Percentiles rank a stretch among this genome's conserved stretches.
Evolutionary conservation across 495 filamentous ascomycete genomes (phyloP).

Genomic region (Margaritispora aquatica): DNA sequence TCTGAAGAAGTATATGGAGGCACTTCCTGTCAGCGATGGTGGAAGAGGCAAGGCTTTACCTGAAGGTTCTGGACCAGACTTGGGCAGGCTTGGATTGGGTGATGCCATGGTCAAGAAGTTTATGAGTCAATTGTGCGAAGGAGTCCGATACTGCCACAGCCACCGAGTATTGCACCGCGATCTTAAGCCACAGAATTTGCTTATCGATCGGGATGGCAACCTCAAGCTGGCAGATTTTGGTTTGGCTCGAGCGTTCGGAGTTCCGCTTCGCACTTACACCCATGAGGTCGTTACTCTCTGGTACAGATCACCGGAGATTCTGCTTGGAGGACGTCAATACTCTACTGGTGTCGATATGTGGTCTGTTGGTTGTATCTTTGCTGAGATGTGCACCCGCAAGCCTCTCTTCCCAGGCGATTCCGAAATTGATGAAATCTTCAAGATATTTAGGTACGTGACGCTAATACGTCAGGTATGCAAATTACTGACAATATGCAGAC

Average conservation of each 20-base stretch:
- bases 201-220: constrained; percentile 93
- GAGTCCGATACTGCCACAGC: constrained; percentile 91
- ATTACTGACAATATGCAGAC: constrained; percentile 38
- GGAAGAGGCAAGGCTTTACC: constrained; percentile 84
- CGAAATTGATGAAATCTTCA: constrained; percentile 99
- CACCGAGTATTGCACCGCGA: constrained; percentile 93
- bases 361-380: constrained; percentile 97
- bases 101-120: constrained; percentile 94
- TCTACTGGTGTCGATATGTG: constrained; percentile 99
- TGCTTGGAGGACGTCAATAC: constrained; percentile 95
- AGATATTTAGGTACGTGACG: constrained; percentile 95
- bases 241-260: constrained; percentile 91
- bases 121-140: constrained; percentile 89
- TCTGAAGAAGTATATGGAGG: constrained; percentile 98
- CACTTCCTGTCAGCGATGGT: constrained; percentile 83
- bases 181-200: constrained; percentile 94
- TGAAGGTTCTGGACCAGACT: constrained; percentile 62
- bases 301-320: constrained; percentile 97
- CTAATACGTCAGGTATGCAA: neutral
- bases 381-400: constrained; percentile 98
- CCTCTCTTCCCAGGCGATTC: constrained; percentile 96
- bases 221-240: constrained; percentile 98
- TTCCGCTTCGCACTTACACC: constrained; percentile 93
- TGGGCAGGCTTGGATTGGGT: constrained; percentile 71
- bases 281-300: constrained; percentile 99